Conservation (phyloP, 306 rosid species). For the Arachis hypogaea region DNA sequence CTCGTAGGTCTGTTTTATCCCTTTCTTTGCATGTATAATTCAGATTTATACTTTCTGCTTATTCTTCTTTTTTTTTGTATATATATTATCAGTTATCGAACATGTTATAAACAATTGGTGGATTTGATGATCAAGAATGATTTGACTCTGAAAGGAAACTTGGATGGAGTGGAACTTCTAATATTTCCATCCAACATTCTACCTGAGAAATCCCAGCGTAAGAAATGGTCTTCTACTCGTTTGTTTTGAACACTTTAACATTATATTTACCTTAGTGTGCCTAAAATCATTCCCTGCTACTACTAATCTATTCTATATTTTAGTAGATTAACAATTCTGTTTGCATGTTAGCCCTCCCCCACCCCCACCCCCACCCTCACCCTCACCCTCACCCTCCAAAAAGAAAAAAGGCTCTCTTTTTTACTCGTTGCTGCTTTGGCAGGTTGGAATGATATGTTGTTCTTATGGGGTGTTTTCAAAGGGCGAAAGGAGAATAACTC, state of each 20-base stretch:
- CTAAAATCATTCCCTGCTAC: neutral
- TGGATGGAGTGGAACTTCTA: conserved; percentile 45
- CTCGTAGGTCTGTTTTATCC: conserved; percentile 41
- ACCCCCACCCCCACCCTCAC: too few relatives aligned
- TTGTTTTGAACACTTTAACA: neutral
- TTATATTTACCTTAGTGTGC: neutral
- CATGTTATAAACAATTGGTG: conserved; percentile 37
- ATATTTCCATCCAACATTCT: conserved; percentile 48
- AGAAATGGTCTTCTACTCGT: conserved; percentile 22
- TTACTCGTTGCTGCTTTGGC: conserved; percentile 2
- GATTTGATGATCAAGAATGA: conserved; percentile 41
- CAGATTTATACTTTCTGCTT: conserved; percentile 2
- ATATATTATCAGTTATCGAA: conserved; percentile 32
- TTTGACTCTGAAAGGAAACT: conserved; percentile 49
- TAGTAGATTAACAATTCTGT: neutral
- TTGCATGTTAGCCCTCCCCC: neutral
- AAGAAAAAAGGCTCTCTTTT: too few relatives aligned
- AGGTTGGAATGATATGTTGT: conserved; percentile 33
- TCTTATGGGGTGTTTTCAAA: conserved; percentile 41
- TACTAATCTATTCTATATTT: neutral
- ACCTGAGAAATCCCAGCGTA: conserved; percentile 38
- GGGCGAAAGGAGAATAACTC: conserved; percentile 14
- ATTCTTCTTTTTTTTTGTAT: neutral
- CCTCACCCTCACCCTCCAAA: too few relatives aligned
- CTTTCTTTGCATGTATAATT: conserved; percentile 8